Base-by-base conservation (phyloP, 164 flowering plant species). In the Nelumbo lutea region DNA sequence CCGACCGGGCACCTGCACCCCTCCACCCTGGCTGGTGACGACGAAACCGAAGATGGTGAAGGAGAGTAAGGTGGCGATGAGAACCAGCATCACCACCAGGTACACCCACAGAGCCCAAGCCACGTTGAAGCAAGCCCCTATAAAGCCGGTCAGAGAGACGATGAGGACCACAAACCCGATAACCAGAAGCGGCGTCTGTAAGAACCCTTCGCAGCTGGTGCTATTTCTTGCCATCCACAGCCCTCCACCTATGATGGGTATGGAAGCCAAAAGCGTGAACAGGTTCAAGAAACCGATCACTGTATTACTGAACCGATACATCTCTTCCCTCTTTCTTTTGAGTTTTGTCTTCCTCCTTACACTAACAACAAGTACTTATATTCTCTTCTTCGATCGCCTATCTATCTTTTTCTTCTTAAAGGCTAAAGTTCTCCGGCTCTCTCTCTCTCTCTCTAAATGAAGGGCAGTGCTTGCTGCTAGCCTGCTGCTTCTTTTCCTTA, bases 171-270 rank as follows among this genome's bases (percentile, higher is more conserved):
- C 76, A 68, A 94, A 94, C 10, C 98, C 98, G 0, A 94, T 46
- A 1, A 84, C 81, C 0, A 94, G 83, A 6, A 94, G 89, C 9
- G 97, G 98, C 6, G 88, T 87, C 77, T 91, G 98, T 13, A 94
- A 85, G 80, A 90, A 89, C 50, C 79, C 80, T 70, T 88, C 90
- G 70, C 98, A 91, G 14, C 90, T 86, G 39, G 88, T 85, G 82
- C 83, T 86, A 76, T 82, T 90, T 73, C 72, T 84, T 0, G 97
- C 93, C 88, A 91, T 84, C 96, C 96, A 91, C 39, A 94, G 75
- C 0, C 93, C 98, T 14, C 74, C 97, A 0, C 97, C 97, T 66
- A 94, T 94, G 42, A 94, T 86, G 14, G 98, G 98, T n/a, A 94
- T 90, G 3, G 98, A 94, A 4, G 88, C 90, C 9, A 94, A 40